Base-by-base conservation (phyloP, 331 rosid species). In the Acacia concinna region DNA sequence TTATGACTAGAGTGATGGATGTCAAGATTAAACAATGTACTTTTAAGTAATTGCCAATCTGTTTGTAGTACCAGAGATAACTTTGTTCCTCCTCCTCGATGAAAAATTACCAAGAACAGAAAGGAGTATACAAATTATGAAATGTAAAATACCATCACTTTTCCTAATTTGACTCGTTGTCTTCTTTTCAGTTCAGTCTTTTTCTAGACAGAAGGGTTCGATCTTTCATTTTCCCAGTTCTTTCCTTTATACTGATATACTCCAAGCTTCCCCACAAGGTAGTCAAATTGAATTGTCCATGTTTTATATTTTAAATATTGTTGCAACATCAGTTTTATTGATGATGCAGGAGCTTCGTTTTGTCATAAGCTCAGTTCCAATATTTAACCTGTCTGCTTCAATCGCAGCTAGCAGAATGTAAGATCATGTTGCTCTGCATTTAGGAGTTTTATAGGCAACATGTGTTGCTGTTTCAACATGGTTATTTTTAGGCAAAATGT, bases 201-300 rank as follows among this genome's bases (percentile, higher is more conserved):
- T 78, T 93, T 7, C 81, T 91, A 59, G 99, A 95, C 85, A 85
- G 91, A 79, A 87, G 99, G 84, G 88, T 90, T 68, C 78, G 86
- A 23, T 76, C 89, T 32, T 87, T 83, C 62, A 25, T 78, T 73
- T 77, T 95, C 80, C 97, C 99, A 13, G 88, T 85, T 82, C 87
- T 93, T 43, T 88, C 91, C 84, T 95, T 93, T 81, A 84, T 95
- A 78, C 69, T 93, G 68, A 90, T 95, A 70, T 95, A 95, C 82
- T 93, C 98, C 68, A 93, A 89, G 96, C 98, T 95, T 85, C 94
- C 98, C 64, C 98, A 95, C 88, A 95, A 95, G 99, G 99, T 91
- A 92, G 34, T 43, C 60, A 43, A 63, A 31, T 65, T 74, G 43
- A 27, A 74, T 67, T 68, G 34, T 63, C 72, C 73, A 21, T 47